A percentile compares a stretch with the other conserved stretches of the same genome.
phyloP scores from a whole-genome alignment of 83 land plant species.

The Larix sibirica region DNA sequence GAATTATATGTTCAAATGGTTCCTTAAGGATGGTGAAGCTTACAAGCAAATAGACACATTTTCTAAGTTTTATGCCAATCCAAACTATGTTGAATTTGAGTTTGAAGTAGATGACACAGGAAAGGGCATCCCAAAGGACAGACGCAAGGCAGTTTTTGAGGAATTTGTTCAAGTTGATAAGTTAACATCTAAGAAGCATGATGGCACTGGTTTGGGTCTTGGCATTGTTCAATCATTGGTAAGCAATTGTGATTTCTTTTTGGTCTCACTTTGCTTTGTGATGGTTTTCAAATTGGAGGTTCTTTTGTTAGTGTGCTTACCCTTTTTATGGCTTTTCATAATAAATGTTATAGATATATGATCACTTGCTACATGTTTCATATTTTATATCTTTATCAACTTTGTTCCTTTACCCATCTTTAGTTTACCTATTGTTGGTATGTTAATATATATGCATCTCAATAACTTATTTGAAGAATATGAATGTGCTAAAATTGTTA shows the following conservation, averaged over 20 bases:
- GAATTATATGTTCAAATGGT: slow-evolving; percentile 8
- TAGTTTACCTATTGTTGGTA: background rate
- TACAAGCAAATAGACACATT: background rate
- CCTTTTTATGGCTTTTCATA: background rate
- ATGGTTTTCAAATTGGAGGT: background rate
- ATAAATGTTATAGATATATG: background rate
- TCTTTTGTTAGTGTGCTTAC: background rate
- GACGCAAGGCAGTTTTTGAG: slow-evolving; percentile 65
- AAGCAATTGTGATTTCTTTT: slow-evolving; percentile 24
- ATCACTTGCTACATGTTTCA: background rate
- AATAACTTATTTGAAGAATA: background rate
- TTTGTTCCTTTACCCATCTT: background rate
- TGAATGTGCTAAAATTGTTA: background rate
- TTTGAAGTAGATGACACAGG: slow-evolving; percentile 91
- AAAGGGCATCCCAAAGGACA: slow-evolving; percentile 74
- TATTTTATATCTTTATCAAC: background rate
- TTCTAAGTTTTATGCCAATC: slow-evolving; percentile 15
- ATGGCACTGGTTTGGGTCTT: slow-evolving; percentile 91
- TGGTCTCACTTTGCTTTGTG: background rate
- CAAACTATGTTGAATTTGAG: slow-evolving; percentile 48
- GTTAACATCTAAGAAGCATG: slow-evolving; percentile 25
- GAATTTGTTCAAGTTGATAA: slow-evolving; percentile 80
- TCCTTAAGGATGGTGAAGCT: slow-evolving; percentile 17
- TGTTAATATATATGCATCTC: background rate
- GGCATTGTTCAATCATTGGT: slow-evolving; percentile 87